Evolutionary conservation across 1,284 basidiomycete species (phyloP).

Genomic region (Trichosporon ovoides): DNA sequence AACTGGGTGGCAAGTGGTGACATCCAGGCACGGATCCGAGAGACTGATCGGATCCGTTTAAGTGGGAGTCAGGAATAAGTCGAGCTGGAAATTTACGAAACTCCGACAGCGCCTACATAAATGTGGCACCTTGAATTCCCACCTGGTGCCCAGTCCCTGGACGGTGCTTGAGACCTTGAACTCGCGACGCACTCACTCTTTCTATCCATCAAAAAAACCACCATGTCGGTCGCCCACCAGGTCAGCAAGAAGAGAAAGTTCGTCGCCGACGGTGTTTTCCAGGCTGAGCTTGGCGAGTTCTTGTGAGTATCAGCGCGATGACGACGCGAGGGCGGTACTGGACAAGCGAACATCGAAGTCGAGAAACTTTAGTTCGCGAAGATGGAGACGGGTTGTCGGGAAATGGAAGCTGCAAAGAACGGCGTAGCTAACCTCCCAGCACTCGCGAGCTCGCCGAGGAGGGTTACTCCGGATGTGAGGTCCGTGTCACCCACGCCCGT

Average conservation of each 20-base stretch:
- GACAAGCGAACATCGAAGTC: neutral
- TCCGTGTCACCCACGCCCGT: constrained; percentile 97
- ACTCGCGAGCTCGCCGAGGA: constrained; percentile 98
- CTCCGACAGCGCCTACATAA: neutral
- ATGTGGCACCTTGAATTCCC: neutral
- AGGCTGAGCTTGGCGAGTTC: constrained; percentile 96
- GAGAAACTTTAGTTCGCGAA: neutral
- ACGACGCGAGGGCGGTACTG: neutral
- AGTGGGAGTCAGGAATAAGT: neutral
- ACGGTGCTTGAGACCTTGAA: neutral
- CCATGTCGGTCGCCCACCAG: constrained; percentile 56
- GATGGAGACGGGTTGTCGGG: neutral
- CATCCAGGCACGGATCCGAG: constrained; percentile 4
- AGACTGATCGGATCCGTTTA: neutral
- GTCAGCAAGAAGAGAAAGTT: constrained; percentile 97
- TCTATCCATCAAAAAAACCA: constrained; percentile 23
- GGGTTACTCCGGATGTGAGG: constrained; percentile 99
- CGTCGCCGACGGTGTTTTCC: constrained; percentile 97
- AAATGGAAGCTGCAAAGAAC: neutral
- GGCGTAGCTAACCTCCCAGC: constrained; percentile 41
- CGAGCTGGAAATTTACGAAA: neutral
- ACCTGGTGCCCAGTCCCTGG: neutral
- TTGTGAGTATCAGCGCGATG: constrained; percentile 54
- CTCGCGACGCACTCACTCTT: constrained; percentile 1
- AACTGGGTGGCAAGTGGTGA: too few species aligned